Evolutionary conservation across 1,284 basidiomycete species (phyloP).

Genomic region (Pterulicium gracile): DNA sequence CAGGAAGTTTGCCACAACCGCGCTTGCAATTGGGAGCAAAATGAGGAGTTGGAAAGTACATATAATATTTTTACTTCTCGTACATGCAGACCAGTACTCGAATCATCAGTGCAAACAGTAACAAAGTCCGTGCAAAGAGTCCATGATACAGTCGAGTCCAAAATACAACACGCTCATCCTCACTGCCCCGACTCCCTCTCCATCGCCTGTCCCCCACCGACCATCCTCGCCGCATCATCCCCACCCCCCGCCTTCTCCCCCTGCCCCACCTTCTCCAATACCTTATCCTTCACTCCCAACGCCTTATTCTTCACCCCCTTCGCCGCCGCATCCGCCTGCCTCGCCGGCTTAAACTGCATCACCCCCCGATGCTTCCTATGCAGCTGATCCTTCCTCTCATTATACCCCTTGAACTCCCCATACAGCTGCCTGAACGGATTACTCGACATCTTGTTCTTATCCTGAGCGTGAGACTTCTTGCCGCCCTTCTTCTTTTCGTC

Average conservation of each 20-base stretch:
- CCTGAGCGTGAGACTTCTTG: no score
- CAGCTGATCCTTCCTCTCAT: constrained; percentile 17
- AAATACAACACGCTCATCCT: no score
- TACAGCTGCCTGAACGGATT: not conserved
- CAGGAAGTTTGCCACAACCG: no score
- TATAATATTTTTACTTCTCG: no score
- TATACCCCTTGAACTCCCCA: constrained; percentile 18
- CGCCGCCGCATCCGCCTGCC: constrained; percentile 28
- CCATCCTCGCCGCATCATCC: constrained; percentile 14
- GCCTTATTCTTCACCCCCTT: constrained; percentile 21
- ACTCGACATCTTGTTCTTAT: no score
- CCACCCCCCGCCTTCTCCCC: constrained; percentile 17
- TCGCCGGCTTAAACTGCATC: constrained; percentile 29
- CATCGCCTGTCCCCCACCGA: constrained; percentile 24
- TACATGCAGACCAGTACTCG: no score
- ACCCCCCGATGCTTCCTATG: constrained; percentile 31
- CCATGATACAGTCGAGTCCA: no score
- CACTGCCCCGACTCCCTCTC: no score
- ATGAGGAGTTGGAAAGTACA: no score
- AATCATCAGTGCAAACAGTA: no score
- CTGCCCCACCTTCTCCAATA: constrained; percentile 20
- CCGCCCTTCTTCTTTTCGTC: constrained; percentile 10
- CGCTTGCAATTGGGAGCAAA: no score
- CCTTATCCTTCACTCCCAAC: constrained; percentile 10
- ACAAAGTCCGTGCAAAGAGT: no score